Conservation (phyloP, 163 green algal species). For the Coccomyxa subellipsoidea region DNA sequence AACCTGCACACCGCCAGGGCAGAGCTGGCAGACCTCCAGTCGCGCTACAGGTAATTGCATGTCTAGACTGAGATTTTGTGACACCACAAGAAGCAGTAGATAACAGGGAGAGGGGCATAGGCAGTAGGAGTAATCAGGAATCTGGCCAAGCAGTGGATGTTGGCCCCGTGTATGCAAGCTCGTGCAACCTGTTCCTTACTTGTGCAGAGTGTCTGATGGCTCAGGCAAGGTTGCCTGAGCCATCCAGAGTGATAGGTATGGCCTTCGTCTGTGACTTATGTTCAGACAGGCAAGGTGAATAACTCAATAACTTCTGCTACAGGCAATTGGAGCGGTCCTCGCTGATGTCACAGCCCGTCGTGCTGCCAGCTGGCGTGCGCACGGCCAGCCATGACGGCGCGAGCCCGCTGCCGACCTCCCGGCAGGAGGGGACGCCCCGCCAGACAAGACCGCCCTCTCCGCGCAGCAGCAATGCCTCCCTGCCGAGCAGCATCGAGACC, state of each 20-base stretch:
- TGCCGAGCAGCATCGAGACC: background rate
- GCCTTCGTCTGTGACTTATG: too few relatives aligned
- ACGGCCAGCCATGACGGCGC: background rate
- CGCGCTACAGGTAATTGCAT: background rate
- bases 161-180: too few relatives aligned
- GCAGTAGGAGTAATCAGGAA: too few relatives aligned
- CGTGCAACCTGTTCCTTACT: too few relatives aligned
- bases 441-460: background rate
- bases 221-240: too few relatives aligned
- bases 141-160: too few relatives aligned
- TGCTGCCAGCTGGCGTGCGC: background rate
- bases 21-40: background rate
- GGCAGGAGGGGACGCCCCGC: background rate
- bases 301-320: too few relatives aligned
- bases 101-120: background rate
- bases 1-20: background rate
- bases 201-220: too few relatives aligned
- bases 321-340: background rate
- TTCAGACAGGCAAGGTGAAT: too few relatives aligned
- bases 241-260: too few relatives aligned
- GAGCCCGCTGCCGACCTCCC: background rate
- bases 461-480: background rate
- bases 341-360: background rate
- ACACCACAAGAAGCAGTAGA: background rate
- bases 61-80: background rate